phyloP scores from a whole-genome alignment of 768 basidiomycete species.

The Cyclocybe cylindracea region DNA sequence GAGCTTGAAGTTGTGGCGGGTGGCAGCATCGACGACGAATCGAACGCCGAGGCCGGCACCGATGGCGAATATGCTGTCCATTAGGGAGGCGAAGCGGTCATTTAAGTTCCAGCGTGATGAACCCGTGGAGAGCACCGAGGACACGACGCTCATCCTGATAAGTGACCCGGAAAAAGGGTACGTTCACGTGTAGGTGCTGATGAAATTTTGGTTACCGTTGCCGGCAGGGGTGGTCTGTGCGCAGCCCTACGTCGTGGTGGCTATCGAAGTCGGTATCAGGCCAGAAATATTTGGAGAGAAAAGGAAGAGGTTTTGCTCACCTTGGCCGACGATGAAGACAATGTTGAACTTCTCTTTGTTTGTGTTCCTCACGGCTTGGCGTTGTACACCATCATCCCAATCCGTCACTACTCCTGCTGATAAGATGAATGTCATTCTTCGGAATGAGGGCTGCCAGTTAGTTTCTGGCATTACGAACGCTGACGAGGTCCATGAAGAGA shows the following conservation, averaged over 20 bases:
- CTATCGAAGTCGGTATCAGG: too few species aligned
- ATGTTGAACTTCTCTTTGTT: too few species aligned
- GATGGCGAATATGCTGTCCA: slow-evolving; percentile 75
- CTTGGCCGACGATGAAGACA: too few species aligned
- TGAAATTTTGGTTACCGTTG: slow-evolving; percentile 1
- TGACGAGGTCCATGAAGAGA: too few species aligned
- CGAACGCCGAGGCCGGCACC: slow-evolving; percentile 67
- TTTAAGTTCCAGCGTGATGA: slow-evolving; percentile 30
- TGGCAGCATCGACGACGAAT: slow-evolving; percentile 55
- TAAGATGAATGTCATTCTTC: too few species aligned
- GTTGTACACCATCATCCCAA: too few species aligned
- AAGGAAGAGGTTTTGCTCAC: too few species aligned
- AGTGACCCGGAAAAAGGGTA: slow-evolving; percentile 14
- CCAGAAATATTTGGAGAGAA: too few species aligned
- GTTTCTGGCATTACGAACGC: too few species aligned
- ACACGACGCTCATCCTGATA: slow-evolving; percentile 32
- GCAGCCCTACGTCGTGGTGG: background rate
- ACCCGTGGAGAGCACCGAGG: slow-evolving; percentile 36
- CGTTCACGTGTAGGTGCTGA: slow-evolving; percentile 11
- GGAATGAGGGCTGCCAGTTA: too few species aligned
- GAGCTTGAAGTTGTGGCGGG: slow-evolving; percentile 48
- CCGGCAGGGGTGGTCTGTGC: background rate
- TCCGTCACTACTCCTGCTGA: too few species aligned
- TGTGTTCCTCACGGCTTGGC: too few species aligned
- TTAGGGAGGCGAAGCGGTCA: slow-evolving; percentile 38